A percentile compares a stretch with the other conserved stretches of the same genome.
phyloP scores from a whole-genome alignment of 78 protist species.

The Dictyostelium discoideum region dicty_2.7 NC_007089.4:3959501-3960000 shows the following conservation, averaged over 20 bases:
- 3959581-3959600: neutral
- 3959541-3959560: neutral
- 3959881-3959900: neutral
- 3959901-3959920: neutral
- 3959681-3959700: no score
- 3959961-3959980: neutral
- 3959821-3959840: neutral
- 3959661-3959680: neutral
- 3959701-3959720: no score
- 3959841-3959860: neutral
- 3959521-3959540: neutral
- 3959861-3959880: neutral
- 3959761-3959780: no score
- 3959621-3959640: neutral
- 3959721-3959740: no score
- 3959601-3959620: no score
- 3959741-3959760: no score
- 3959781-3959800: no score
- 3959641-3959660: neutral
- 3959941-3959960: neutral
- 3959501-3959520: neutral
- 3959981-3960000: neutral
- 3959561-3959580: neutral
- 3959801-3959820: neutral
- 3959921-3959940: neutral